Evolutionary conservation across 306 rosid genomes (phyloP), one percentile per base, ranked within the genome.

Genomic region (Gynostemma pentaphyllum): DNA sequence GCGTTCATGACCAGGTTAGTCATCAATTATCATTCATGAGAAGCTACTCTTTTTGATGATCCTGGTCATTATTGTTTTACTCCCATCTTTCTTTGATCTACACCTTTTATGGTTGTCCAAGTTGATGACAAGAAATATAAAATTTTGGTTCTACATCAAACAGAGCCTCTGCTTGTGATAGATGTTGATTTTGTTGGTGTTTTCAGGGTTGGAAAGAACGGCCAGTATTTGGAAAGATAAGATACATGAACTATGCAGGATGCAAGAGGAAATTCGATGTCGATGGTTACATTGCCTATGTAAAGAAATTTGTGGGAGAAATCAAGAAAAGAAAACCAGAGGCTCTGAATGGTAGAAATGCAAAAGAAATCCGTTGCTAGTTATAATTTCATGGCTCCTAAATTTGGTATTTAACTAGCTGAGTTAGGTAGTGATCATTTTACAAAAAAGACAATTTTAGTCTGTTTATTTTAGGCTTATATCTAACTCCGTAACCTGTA

Each of bases 251-350:
- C 70, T 85, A 70, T 41, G 96, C 84, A 40, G 95, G 98, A 14
- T 91, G 96, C 88, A 88, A 88, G 80, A 88, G 98, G 74, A 91
- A 91, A 82, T 88, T 87, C 70, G 87, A 85, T 22, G 96, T 91
- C 0, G 92, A 91, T 51, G 83, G 74, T 60, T 91, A 91, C 73
- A 74, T 87, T 53, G 67, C 86, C 44, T 82, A 83, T 67, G 82
- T 82, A 30, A 77, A 79, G 62, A 77, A 67, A 66, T 36, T 83
- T 64, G 82, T 73, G 50, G 77, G 87, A 41, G 90, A 79, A 8
- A 44, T 70, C 50, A 83, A 78, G 76, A 91, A 85, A 74, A 79
- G 96, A 69, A 85, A 80, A 68, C 75, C 95, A 2, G 89, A 74
- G 66, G 66, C 16, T 66, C 45, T 74, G 62, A 66, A 40, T 16